Evolutionary conservation across 805 yeast species (phyloP), one percentile per base, ranked within the genome.

Genomic region (Ogataea pilisensis): DNA sequence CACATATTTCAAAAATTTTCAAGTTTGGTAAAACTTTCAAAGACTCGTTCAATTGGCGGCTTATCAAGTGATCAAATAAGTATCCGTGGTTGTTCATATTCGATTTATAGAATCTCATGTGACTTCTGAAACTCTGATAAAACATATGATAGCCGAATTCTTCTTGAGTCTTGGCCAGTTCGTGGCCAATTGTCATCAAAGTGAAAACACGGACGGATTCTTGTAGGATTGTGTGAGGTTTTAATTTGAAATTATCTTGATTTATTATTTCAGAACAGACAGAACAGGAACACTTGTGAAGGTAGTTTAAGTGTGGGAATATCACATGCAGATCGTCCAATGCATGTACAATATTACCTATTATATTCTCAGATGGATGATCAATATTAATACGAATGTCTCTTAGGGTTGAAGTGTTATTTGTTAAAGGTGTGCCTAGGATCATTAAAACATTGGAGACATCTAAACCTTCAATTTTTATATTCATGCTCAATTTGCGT

Each of bases 361-460:
- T 46, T 7, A 61, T 36, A 44, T 57, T 58, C 35, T 61, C 65
- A 2, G 64, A 57, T 1, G 66, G 65, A 8, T 43, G 32, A 32
- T 44, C 44, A 11, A 60, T 46, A 41, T 59, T 57, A 17, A 61
- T 40, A 9, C 58, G 38, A 13, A 61, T 45, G 35, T 58, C 61
- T 25, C 48, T 37, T 12, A 61, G 36, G 5, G 60, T 42, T 3
- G 26, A 8, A 18, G 44, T 38, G 39, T 61, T 60, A 34, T 54
- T 56, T 6, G 58, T 39, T 12, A 61, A 42, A 4, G 63, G 61
- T 2, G 63, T 49, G 2, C 63, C 65, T 7, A 61, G 35, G 20
- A 61, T 58, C 65, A 61, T 61, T 25, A 61, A 46, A 18, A 61
- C 33, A 39, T 61, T 58, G 1, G 64, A 58, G n/a, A 61, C 44